These are phyloP conservation scores for Oryza meridionalis DNA, from an alignment of 176 grass and related monocot species.

Conservation along the genomic window DNA sequence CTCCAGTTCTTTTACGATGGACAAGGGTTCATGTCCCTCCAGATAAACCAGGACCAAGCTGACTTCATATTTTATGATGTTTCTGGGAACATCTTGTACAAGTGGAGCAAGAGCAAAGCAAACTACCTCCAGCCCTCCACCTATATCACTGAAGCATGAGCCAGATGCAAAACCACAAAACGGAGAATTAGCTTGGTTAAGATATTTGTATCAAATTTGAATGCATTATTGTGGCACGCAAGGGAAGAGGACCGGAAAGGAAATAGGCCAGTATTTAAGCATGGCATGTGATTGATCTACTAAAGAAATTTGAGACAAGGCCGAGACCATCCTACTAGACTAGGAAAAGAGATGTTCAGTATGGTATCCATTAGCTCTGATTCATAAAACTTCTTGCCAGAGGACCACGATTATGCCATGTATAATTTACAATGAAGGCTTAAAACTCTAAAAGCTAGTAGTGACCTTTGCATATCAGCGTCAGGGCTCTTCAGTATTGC, in stretches of 20 bases:
- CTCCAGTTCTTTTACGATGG: slow-evolving; percentile 86
- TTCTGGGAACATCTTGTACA: slow-evolving; percentile 59
- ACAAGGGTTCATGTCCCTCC: slow-evolving; percentile 92
- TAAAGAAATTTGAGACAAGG: slow-evolving; percentile 17
- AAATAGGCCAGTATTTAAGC: slow-evolving; percentile 28
- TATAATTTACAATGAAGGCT: not conserved
- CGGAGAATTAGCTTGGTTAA: slow-evolving; percentile 24
- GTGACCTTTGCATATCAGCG: slow-evolving; percentile 15
- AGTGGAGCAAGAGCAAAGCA: slow-evolving; percentile 55
- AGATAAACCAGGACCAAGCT: slow-evolving; percentile 50
- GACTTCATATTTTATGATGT: slow-evolving; percentile 70
- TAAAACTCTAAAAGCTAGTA: not conserved
- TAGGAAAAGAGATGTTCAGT: slow-evolving; percentile 24
- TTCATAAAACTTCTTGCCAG: not conserved
- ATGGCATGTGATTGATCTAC: not conserved
- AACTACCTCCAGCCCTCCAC: slow-evolving; percentile 28
- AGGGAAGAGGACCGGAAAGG: not conserved
- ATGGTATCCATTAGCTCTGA: slow-evolving; percentile 8
- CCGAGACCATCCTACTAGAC: not conserved
- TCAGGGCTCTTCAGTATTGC: not conserved
- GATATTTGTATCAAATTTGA: slow-evolving; percentile 33
- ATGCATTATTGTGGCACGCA: slow-evolving; percentile 5
- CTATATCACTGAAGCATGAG: slow-evolving; percentile 40
- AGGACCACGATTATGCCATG: not conserved
- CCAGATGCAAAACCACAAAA: slow-evolving; percentile 11